phyloP scores from a whole-genome alignment of 176 grass and related monocot genomes.

The Avena sativa region DNA sequence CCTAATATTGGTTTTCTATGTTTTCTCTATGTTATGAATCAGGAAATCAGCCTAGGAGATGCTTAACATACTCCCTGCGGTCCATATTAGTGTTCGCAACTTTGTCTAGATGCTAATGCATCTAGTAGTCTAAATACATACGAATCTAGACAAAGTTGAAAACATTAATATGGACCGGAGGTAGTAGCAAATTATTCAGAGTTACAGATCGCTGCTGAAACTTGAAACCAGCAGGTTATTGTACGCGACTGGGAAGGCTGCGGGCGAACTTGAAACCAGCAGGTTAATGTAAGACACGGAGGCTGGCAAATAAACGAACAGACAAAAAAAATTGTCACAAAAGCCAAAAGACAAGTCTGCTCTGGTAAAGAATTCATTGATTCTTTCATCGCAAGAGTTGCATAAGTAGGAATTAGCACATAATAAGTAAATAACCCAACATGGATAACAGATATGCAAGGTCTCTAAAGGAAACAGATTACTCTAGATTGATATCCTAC shows the following conservation, averaged over 20 bases:
- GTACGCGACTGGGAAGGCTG: neutral
- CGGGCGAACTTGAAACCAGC: neutral
- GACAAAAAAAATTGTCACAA: neutral
- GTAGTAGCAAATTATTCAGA: neutral
- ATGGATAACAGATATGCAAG: slow-evolving; percentile 11
- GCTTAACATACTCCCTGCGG: neutral
- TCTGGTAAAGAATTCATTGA: neutral
- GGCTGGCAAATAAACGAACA: neutral
- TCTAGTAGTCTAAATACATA: too few relatives aligned
- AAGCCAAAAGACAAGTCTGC: neutral
- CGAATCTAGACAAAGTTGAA: too few relatives aligned
- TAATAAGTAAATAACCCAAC: neutral
- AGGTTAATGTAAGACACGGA: neutral
- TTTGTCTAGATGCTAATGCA: too few relatives aligned
- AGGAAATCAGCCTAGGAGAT: neutral
- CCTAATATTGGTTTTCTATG: neutral
- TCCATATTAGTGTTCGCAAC: too few relatives aligned
- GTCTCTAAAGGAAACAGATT: neutral
- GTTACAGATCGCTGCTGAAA: too few relatives aligned
- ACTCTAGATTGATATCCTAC: slow-evolving; percentile 8
- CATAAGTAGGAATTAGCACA: neutral
- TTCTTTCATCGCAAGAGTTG: neutral
- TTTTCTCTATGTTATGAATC: neutral
- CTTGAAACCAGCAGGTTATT: too few relatives aligned
- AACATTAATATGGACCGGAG: too few relatives aligned